Conservation (phyloP, 2,329 filamentous ascomycete species). For the Aspergillus phoenicis region DNA sequence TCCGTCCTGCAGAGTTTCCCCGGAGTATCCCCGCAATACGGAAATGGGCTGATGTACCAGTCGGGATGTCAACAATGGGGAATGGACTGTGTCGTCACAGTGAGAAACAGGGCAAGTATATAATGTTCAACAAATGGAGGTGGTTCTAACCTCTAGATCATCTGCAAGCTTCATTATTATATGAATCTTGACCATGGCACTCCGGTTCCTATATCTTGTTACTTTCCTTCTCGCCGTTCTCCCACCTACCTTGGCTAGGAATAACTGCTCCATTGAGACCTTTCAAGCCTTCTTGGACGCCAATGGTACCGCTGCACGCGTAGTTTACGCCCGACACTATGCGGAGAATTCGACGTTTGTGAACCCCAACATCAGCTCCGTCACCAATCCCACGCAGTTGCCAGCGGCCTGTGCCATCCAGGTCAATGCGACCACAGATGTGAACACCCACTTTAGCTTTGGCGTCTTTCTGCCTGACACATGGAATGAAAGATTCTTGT, state of each 20-base stretch:
- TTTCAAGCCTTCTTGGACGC: background rate
- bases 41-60: too few relatives aligned
- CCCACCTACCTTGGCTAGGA: background rate
- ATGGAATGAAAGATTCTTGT: background rate
- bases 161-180: background rate
- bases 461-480: background rate
- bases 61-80: background rate
- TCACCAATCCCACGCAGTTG: background rate
- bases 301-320: background rate
- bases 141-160: too few relatives aligned
- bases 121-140: too few relatives aligned
- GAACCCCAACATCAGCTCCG: background rate
- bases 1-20: background rate
- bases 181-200: background rate
- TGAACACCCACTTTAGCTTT: background rate
- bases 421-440: background rate
- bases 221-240: background rate
- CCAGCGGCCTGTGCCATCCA: background rate
- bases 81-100: background rate
- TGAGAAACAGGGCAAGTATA: background rate
- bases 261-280: background rate
- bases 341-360: background rate
- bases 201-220: background rate
- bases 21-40: background rate
- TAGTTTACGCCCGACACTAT: background rate